phyloP scores from a whole-genome alignment of 371 early-diverging fungal species.

The Haplosporangium sp. region DNA sequence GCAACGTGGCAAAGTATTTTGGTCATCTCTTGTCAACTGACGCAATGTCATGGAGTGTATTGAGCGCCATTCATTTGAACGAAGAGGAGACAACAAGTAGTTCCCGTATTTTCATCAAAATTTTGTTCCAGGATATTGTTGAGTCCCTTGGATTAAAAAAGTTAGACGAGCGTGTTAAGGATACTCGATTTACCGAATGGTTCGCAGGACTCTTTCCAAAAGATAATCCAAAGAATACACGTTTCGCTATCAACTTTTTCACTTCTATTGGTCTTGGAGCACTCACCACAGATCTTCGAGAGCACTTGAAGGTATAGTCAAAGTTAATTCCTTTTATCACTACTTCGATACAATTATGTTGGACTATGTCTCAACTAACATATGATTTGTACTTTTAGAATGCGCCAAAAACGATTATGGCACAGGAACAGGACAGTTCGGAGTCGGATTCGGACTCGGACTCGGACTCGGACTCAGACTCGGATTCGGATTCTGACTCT shows the following conservation, averaged over 20 bases:
- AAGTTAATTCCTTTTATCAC: neutral
- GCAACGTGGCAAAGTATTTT: conserved; percentile 94
- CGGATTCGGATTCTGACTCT: conserved; percentile 26
- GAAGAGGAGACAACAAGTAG: conserved; percentile 95
- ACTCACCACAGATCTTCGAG: conserved; percentile 94
- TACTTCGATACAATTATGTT: neutral
- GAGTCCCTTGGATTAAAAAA: conserved; percentile 86
- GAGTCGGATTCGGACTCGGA: conserved; percentile 43
- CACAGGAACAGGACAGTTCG: conserved; percentile 51
- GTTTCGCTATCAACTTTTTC: conserved; percentile 98
- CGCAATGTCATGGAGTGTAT: conserved; percentile 88
- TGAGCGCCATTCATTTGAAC: conserved; percentile 83
- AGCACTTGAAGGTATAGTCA: conserved; percentile 68
- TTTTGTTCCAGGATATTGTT: conserved; percentile 92
- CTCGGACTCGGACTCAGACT: conserved; percentile 42
- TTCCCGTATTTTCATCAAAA: conserved; percentile 97
- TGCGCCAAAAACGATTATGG: conserved; percentile 69
- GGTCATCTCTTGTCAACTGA: conserved; percentile 91
- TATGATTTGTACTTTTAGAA: conserved; percentile 36
- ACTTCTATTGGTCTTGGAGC: conserved; percentile 95
- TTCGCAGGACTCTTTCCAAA: conserved; percentile 92
- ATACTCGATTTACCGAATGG: conserved; percentile 70
- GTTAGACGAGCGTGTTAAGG: conserved; percentile 82
- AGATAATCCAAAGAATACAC: conserved; percentile 87
- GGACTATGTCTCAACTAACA: neutral